Base-by-base conservation (phyloP, 257 asterid species). In the Solanum habrochaites region DNA sequence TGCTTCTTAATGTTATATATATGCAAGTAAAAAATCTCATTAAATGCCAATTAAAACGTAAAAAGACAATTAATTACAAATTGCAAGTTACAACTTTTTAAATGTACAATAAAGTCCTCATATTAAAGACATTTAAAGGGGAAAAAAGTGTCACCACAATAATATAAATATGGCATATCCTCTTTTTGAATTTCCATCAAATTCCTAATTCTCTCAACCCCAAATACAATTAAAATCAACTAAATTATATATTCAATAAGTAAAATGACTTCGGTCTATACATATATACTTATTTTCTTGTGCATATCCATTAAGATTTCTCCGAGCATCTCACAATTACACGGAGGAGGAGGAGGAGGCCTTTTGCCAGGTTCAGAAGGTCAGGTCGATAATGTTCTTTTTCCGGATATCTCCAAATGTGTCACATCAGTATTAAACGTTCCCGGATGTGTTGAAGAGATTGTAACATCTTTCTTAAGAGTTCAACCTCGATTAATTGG, bases 371-470 rank as follows among this genome's bases (percentile, higher is more conserved):
- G 27, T 78, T 27, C 3, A 8, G 66, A n/a, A 3, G 84, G 25
- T 9, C 64, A 45, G 1, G 6, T 9, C 27, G 23, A 9, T 42
- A 75, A 75, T 16, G 25, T 3, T 45, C 16, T 78, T 27, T 16
- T 78, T 0, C 66, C 42, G 1, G 66, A 78, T 45, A 78, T 45
- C 40, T 45, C 84, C 1, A 60, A 86, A 29, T 90, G 91, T 37
- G 14, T 90, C 25, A 83, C 23, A n/a, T 58, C 90, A 8, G 75
- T 90, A 4, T 11, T 80, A 11, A 27, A 43, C 39, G 81, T 88
- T 27, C 82, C 87, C 21, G 88, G 90, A 8, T 90, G 91, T 31
- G 10, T 83, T 31, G 49, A 87, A 40, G 93, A 90, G 11, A 62
- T 86, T 7, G 20, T 72, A 25, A 13, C 81, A 2, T 89, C 93